Conservation (phyloP, 2,329 filamentous ascomycete species). For the Venturia asperata region DNA sequence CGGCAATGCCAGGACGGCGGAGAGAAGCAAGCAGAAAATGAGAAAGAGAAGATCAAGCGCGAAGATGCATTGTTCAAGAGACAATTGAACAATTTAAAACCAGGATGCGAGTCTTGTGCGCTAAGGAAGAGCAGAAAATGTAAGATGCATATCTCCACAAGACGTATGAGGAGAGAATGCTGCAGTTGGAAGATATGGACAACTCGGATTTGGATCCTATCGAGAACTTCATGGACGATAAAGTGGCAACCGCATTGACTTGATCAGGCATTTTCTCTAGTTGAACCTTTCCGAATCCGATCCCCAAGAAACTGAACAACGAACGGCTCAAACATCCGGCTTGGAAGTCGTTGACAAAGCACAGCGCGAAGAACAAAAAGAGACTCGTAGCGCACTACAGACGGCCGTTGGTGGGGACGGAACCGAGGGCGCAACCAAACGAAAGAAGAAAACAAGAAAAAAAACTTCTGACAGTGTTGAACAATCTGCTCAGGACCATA, state of each 20-base stretch:
- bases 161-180: constrained; percentile 37
- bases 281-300: constrained; percentile 24
- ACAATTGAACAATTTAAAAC: constrained; percentile 39
- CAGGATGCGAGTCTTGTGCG: constrained; percentile 34
- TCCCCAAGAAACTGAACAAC: neutral
- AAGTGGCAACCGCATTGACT: constrained; percentile 39
- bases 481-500: constrained; percentile 22
- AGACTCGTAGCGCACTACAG: neutral
- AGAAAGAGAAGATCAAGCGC: constrained; percentile 44
- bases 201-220: constrained; percentile 44
- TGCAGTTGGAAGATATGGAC: constrained; percentile 26
- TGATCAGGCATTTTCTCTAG: constrained; percentile 43
- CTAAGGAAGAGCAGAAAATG: constrained; percentile 37
- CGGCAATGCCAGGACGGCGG: constrained; percentile 38
- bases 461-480: constrained; percentile 26
- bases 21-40: constrained; percentile 40
- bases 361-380: neutral
- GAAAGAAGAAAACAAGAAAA: constrained; percentile 30
- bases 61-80: constrained; percentile 44
- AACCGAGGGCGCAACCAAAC: constrained; percentile 12
- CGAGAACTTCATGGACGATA: constrained; percentile 41
- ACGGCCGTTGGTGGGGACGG: neutral
- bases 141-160: constrained; percentile 41
- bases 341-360: constrained; percentile 19
- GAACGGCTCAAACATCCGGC: constrained; percentile 16